Base-by-base conservation (phyloP, 2,329 filamentous ascomycete species). In the Dothistroma septosporum region DNA sequence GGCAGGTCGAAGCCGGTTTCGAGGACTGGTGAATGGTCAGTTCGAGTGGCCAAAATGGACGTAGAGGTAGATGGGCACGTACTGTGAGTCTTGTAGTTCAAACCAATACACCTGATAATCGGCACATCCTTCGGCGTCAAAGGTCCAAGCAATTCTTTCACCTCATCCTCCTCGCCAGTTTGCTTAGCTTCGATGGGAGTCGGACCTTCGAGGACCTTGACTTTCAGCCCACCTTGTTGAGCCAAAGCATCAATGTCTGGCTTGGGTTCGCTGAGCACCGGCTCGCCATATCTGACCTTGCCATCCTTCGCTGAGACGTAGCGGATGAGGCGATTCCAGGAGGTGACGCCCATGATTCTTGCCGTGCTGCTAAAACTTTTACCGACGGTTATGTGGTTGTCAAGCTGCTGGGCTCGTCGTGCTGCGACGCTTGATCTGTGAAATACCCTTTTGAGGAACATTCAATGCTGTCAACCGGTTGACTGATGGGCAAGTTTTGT, bases 251-350 rank as follows among this genome's bases (percentile, higher is more conserved):
- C 70, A 50, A 73, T 70, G 52, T 72, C 67, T 4, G 63, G 52
- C 19, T 65, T 63, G 22, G 57, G 28, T 49, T 61, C 55, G 41
- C 60, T 32, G 32, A 61, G 81, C 59, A 91, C 83, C 61, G 88
- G 87, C 76, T 91, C 87, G 66, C 89, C 89, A 64, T 90, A 90
- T 75, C 89, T 88, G 37, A 83, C 82, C 57, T 80, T 79, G 72
- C 87, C 88, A 69, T 91, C 86, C 67, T 82, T 84, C 68, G 87
- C 85, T 9, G 90, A 81, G 33, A 71, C 62, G 76, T 91, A 92
- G 55, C 88, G 86, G 66, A 92, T 78, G 46, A 92, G 85, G 69
- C 87, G 85, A 85, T 90, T 63, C 69, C 68, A 69, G 6, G 52
- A 33, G 35, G 50, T 53, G n/a, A 53, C 50, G 50, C 50, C 50